A percentile compares a stretch with the other conserved stretches of the same genome.
Evolutionary conservation across 2,329 filamentous ascomycete species (phyloP).

Genomic region (Alternaria sp.): DNA sequence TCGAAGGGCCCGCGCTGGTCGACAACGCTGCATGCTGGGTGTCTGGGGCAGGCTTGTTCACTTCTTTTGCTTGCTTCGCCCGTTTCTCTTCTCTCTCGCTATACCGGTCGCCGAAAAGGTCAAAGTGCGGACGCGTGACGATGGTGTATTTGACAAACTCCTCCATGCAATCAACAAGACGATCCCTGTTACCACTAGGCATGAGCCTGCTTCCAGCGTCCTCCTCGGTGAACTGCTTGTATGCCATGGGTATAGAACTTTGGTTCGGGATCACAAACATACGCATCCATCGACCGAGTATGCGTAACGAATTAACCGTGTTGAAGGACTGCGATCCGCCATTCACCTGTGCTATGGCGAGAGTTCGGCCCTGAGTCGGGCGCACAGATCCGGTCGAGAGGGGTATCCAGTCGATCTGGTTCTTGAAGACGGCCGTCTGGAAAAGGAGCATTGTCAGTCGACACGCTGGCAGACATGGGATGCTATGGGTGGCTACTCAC

Average conservation of each 20-base stretch:
- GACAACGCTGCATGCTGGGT: constrained; percentile 3
- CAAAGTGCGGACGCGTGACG: constrained; percentile 68
- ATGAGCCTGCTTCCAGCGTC: constrained; percentile 62
- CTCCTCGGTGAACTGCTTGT: constrained; percentile 65
- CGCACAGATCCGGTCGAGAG: constrained; percentile 68
- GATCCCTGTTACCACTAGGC: constrained; percentile 65
- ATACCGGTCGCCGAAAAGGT: constrained; percentile 68
- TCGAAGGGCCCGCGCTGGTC: neutral
- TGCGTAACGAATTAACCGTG: constrained; percentile 69
- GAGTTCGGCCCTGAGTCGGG: constrained; percentile 71
- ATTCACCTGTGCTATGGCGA: constrained; percentile 68
- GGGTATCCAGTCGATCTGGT: constrained; percentile 76
- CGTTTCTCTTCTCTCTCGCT: constrained; percentile 64
- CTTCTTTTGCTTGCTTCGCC: constrained; percentile 30
- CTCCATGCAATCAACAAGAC: constrained; percentile 73
- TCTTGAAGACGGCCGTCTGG: constrained; percentile 71
- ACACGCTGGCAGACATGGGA: accelerated
- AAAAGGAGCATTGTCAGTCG: neutral
- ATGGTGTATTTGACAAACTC: constrained; percentile 75
- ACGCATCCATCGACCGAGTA: constrained; percentile 74
- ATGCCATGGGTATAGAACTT: constrained; percentile 69
- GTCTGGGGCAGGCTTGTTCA: neutral
- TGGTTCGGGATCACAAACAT: constrained; percentile 75
- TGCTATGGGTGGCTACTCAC: constrained; percentile 43
- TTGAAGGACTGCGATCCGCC: constrained; percentile 74